Conservation (phyloP, 176 grass and related monocot genomes). For the Olyra latifolia region DNA sequence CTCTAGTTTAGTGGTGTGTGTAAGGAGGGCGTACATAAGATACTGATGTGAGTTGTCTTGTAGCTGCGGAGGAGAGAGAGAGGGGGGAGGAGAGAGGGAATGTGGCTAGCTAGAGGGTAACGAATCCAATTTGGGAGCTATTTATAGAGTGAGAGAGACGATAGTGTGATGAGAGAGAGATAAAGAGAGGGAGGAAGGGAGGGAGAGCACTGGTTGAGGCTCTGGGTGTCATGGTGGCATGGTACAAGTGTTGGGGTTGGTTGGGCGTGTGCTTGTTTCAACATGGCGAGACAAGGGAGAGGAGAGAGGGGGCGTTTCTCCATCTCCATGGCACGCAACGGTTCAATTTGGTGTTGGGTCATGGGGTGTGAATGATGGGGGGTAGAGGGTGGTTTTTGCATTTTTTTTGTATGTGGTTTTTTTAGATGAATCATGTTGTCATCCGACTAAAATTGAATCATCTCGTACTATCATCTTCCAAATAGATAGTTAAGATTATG, state of each 20-base stretch:
- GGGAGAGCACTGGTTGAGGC: no score
- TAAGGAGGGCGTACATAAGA: slow-evolving; percentile 16
- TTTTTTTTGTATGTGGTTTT: neutral
- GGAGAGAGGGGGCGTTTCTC: no score
- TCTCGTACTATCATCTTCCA: no score
- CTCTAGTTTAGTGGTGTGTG: slow-evolving; percentile 25
- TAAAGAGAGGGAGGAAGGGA: no score
- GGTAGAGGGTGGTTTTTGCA: no score
- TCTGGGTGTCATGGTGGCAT: neutral
- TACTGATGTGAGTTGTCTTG: slow-evolving; percentile 42
- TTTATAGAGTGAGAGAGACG: slow-evolving; percentile 27
- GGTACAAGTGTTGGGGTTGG: neutral
- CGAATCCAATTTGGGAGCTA: slow-evolving; percentile 26
- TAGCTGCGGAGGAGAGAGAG: slow-evolving; percentile 3
- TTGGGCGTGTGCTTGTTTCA: neutral
- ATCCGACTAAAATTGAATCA: no score
- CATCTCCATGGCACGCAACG: neutral
- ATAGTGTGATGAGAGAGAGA: neutral
- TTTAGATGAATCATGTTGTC: no score
- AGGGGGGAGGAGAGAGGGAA: neutral
- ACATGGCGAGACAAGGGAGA: neutral
- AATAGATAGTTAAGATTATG: no score
- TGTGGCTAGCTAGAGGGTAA: neutral
- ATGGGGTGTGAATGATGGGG: neutral
- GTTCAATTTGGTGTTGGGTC: neutral